phyloP scores from a whole-genome alignment of 2,329 filamentous ascomycete species.

The Colletotrichum sp. region DNA sequence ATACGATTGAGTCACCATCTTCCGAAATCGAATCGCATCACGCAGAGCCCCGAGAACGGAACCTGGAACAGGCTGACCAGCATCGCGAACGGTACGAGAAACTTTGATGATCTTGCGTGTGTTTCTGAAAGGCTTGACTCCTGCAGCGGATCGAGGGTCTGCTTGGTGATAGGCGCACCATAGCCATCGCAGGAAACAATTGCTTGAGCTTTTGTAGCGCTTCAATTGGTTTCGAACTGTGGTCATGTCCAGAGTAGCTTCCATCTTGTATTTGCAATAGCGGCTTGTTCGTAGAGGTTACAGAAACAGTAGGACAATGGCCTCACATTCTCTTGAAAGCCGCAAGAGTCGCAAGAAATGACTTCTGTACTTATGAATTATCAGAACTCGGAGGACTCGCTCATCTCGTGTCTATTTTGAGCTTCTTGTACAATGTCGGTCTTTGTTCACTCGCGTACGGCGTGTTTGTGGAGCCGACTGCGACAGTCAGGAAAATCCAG shows the following conservation, averaged over 20 bases:
- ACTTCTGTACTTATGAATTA: neutral
- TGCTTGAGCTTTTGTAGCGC: neutral
- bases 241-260: neutral
- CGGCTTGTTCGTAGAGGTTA: accelerated
- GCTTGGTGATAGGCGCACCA: neutral
- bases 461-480: neutral
- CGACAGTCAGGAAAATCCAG: too few species aligned
- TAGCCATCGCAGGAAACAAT: neutral
- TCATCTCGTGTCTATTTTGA: neutral
- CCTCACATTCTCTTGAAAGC: neutral
- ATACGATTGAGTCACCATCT: neutral
- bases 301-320: neutral
- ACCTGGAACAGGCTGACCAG: accelerated
- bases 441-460: too few species aligned
- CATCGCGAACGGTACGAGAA: accelerated
- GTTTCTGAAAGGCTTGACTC: accelerated
- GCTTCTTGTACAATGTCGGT: too few species aligned
- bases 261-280: neutral
- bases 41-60: neutral
- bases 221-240: neutral
- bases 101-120: accelerated
- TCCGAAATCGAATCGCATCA: neutral
- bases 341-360: neutral
- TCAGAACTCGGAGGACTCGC: neutral
- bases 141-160: neutral